These are phyloP conservation scores for Leptographium lundbergii DNA, from an alignment of 2,329 filamentous ascomycete species.

Conservation along the genomic window DNA sequence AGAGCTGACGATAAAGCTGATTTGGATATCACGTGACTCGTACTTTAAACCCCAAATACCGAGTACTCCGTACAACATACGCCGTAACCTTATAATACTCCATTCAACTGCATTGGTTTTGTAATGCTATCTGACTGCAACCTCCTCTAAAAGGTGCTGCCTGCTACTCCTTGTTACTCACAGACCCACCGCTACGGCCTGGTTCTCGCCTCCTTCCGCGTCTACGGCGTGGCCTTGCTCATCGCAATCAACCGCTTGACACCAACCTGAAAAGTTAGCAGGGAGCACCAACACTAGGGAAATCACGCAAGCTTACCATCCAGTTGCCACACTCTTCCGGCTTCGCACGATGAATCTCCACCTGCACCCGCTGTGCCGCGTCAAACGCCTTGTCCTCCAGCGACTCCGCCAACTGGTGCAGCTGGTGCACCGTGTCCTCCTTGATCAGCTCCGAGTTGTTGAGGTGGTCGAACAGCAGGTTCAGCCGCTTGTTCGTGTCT, in stretches of 20 bases:
- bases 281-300: background rate
- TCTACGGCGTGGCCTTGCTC: conserved; percentile 43
- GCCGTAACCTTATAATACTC: too few species aligned
- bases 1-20: background rate
- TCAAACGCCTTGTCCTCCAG: conserved; percentile 59
- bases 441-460: conserved; percentile 90
- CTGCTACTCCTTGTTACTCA: too few species aligned
- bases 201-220: background rate
- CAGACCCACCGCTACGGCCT: too few species aligned
- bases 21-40: too few species aligned
- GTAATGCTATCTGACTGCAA: too few species aligned
- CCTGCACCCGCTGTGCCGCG: conserved; percentile 53
- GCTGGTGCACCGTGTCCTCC: conserved; percentile 59
- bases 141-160: too few species aligned
- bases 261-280: conserved; percentile 31
- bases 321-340: conserved; percentile 72
- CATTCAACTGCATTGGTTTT: too few species aligned
- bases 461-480: conserved; percentile 89
- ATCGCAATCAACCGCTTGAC: conserved; percentile 52
- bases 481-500: conserved; percentile 85
- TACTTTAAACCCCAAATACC: too few species aligned
- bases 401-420: conserved; percentile 51
- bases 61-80: too few species aligned
- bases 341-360: conserved; percentile 65
- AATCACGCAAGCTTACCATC: conserved; percentile 50